Evolutionary conservation across 257 asterid genomes (phyloP), one percentile per base, ranked within the genome.

Genomic region (Salvia splendens): DNA sequence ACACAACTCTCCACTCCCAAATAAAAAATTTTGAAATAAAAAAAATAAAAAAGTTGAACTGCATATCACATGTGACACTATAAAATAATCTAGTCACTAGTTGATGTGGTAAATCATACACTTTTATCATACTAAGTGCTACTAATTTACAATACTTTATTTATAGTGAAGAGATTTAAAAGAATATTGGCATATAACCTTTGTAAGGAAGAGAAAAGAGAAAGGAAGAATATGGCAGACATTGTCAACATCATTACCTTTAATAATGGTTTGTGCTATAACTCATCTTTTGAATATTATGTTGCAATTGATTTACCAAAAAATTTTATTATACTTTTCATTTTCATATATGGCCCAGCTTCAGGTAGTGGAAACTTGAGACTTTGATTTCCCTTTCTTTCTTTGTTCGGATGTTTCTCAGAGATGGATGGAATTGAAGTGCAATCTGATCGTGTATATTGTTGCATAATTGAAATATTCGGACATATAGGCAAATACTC

Each of bases 141-240:
- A 24, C 30, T 24, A 24, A 24, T 24, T 2, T 24, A 20, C 24
- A 24, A 24, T 24, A 1, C 30, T 24, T 24, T 24, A 24, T 24
- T 24, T 24, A 2, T 24, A 24, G 30, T 24, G 24, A 42, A 46
- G 5, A 63, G 68, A 24, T 28, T 4, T 55, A 45, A 43, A n/a
- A 7, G 14, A 24, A 12, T 28, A 17, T 41, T 1, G 28, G 2
- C 24, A 17, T 5, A 62, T 5, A 62, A 61, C 28, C 28, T 43
- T 33, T 14, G 10, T n/a, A 5, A 5, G 42, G 43, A 52, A 52
- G 15, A 6, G 50, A 65, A 28, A 52, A 40, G 15, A 6, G 50
- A 65, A 51, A 12, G 12, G 62, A 40, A 12, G 72, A 43, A 67
- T 56, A 32, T 68, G 73, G 65, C 65, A 68, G 73, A 68, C 65